A percentile compares a stretch with the other conserved stretches of the same genome.
Evolutionary conservation across 164 flowering plant species (phyloP).

Genomic region (Chimonanthus praecox): DNA sequence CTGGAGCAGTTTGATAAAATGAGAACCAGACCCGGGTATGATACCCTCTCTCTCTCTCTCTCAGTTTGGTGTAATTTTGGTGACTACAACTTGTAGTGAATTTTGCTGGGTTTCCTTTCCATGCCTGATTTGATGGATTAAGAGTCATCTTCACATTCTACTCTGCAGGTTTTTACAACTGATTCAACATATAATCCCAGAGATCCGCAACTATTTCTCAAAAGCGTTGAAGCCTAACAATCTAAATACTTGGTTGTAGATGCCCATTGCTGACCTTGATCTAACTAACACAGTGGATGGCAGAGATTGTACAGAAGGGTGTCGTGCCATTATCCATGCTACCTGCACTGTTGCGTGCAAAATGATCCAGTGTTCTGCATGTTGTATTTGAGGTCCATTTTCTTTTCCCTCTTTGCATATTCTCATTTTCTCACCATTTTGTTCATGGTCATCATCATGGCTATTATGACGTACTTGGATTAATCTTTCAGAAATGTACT

Average conservation of each 20-base stretch:
- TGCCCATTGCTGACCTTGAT: slow-evolving; percentile 18
- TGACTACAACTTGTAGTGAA: neutral
- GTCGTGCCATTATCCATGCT: no score
- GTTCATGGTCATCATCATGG: no score
- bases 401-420: no score
- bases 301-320: slow-evolving; percentile 15
- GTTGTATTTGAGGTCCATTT: no score
- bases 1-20: slow-evolving; percentile 81
- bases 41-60: slow-evolving; percentile 7
- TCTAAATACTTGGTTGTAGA: slow-evolving; percentile 31
- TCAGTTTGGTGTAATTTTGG: neutral
- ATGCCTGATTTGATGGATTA: neutral
- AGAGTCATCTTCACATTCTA: neutral
- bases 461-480: no score
- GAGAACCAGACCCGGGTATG: slow-evolving; percentile 68
- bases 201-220: slow-evolving; percentile 66
- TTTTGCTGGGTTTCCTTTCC: neutral
- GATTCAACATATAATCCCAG: slow-evolving; percentile 73
- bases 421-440: no score
- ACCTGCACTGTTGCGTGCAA: no score
- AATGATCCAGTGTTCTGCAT: no score
- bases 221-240: slow-evolving; percentile 56
- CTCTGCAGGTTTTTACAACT: slow-evolving; percentile 59
- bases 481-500: no score
- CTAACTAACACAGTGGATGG: slow-evolving; percentile 24